Base-by-base conservation (phyloP, 257 asterid species). In the Apocynum venetum region DNA sequence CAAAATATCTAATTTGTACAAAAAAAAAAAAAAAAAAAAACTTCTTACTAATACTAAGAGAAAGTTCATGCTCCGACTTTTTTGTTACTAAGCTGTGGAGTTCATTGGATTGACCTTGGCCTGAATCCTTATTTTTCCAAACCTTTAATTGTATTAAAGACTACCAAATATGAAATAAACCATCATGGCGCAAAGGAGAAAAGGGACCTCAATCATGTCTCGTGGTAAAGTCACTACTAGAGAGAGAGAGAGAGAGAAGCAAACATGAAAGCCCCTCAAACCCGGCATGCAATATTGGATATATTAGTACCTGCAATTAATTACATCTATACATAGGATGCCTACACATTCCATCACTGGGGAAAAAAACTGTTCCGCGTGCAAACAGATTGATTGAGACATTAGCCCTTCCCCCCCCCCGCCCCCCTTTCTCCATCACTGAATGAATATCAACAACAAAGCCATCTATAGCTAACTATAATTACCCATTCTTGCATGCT, bases 111-210 rank as follows among this genome's bases (percentile, higher is more conserved):
- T 25, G 31, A 25, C 31, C 31, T 25, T 25, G 31, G 31, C 31
- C 31, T 25, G 31, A 25, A 25, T 25, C 31, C 31, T 25, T 25
- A 25, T 25, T 25, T 25, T 25, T 25, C 31, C 31, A 25, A 25
- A 25, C 31, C 31, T 25, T 25, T 25, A 25, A 25, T 25, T 25
- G 31, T 25, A 25, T 25, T 25, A 25, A 25, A 25, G 31, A 25
- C 31, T 25, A 25, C 31, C 31, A 25, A 25, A 25, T 25, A 19
- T 11, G n/a, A 6, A 36, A 68, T 52, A 68, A 67, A 82, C 79
- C 63, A 77, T 67, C 70, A 55, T 74, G 75, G 79, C 69, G 73
- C 86, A 82, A 82, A 78, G 67, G 41, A 8, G 17, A 15, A 60
- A 57, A 56, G 48, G 69, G 66, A 25, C 55, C 31, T 25, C 77